Conservation (phyloP, 176 grass and related monocot species). For the Bothriochloa decipiens region DNA sequence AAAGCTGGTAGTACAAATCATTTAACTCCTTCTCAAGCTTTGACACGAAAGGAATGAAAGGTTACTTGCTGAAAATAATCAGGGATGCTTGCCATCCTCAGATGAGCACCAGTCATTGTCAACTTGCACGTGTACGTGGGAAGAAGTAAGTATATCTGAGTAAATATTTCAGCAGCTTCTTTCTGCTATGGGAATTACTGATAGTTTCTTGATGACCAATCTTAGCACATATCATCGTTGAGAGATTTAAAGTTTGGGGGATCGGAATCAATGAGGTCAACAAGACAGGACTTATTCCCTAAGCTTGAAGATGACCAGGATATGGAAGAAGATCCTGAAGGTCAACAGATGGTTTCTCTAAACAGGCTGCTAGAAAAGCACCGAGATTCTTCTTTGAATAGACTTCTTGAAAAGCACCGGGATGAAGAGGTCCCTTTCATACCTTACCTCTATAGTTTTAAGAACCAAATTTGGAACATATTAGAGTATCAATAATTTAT, state of each 20-base stretch:
- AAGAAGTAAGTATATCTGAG: conserved; percentile 66
- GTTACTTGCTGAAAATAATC: conserved; percentile 71
- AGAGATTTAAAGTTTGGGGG: conserved; percentile 84
- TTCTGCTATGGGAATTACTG: conserved; percentile 33
- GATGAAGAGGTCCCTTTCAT: conserved; percentile 71
- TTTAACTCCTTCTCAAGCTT: conserved; percentile 82
- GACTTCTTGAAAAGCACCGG: conserved; percentile 62
- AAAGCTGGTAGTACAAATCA: conserved; percentile 81
- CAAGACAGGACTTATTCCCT: conserved; percentile 50
- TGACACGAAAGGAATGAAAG: conserved; percentile 88
- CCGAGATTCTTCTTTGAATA: conserved; percentile 59
- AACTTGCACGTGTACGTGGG: conserved; percentile 77
- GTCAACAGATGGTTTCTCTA: conserved; percentile 45
- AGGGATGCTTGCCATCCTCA: conserved; percentile 49
- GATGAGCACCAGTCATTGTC: conserved; percentile 58
- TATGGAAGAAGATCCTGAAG: conserved; percentile 45
- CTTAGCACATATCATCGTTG: conserved; percentile 89
- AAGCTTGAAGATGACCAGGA: conserved; percentile 51
- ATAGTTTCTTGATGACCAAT: conserved; percentile 43
- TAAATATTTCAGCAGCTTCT: conserved; percentile 11
- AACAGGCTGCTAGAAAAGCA: conserved; percentile 61
- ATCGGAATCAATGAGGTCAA: conserved; percentile 60
- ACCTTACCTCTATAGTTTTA: conserved; percentile 24
- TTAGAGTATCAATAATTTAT: background rate
- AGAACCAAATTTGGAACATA: conserved; percentile 1